Evolutionary conservation across 495 filamentous ascomycete species (phyloP), one percentile per base, ranked within the genome.

Genomic region (Daldinia decipiens): DNA sequence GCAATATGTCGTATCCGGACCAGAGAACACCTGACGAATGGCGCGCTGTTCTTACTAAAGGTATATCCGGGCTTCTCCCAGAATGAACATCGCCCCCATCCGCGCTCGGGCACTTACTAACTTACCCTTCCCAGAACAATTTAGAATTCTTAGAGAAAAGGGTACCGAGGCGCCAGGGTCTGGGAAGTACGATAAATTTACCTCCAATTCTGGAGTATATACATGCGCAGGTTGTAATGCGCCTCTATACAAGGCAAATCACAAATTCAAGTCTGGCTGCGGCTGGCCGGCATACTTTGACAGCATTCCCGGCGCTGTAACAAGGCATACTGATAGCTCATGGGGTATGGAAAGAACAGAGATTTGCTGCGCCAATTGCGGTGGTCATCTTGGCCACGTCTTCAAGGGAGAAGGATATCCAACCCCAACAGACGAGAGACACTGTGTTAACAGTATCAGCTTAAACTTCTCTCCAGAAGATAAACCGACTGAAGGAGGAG

Each of bases 201-300:
- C 87, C 77, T 87, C 92, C n/a, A 71, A 80, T 1, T 67, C 82
- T 24, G 95, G 95, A 39, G 85, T 92, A 53, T 97, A 97, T 82
- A 88, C 82, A 62, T 99, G 95, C 81, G 92, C 90, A 4, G 95
- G 86, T 53, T 99, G 95, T 84, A 76, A 88, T 70, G 87, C 95
- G 5, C 94, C 95, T 5, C 89, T 99, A 12, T 99, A 99, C 84
- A 91, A 85, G 73, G 93, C 95, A 9, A 85, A 82, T 62, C 93
- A 95, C 80, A 99, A 99, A 76, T 99, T 99, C 85, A 92, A 92
- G 77, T 95, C 92, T 34, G 93, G 93, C 31, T 99, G 95, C 80
- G 95, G 95, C 55, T 99, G 95, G 95, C 95, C 95, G 0, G 95
- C 95, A 9, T 99, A 98, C 78, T 99, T 93, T 67, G 95, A 99